Evolutionary conservation across 495 filamentous ascomycete species (phyloP), one percentile per base, ranked within the genome.

Genomic region (Staphylotrichum longicolle): DNA sequence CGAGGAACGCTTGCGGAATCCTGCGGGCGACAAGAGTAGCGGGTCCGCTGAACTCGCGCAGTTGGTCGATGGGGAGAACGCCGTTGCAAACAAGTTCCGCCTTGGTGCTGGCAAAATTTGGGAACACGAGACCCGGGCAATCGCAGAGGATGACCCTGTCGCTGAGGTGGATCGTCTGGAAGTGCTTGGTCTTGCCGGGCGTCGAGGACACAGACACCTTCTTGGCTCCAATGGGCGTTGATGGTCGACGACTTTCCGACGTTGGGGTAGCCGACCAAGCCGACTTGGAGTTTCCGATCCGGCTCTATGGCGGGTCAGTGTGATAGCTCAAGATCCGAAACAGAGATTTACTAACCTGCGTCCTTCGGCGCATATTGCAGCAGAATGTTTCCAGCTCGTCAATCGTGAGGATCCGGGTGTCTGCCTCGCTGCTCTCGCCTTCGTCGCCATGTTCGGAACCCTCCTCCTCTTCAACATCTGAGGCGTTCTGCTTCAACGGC

Each of bases 201-300:
- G 95, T 99, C 34, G 93, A 86, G 44, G 95, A 98, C 45, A 99
- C 95, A 3, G 93, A 97, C 5, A 99, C 95, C 77, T 98, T 98
- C 82, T 96, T 98, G 57, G 95, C 88, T 54, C 95, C 95, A 60
- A 97, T 90, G 45, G 11, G 95, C 93, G 77, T 99, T 99, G 81
- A 99, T 98, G 7, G 95, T 99, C 45, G 91, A 96, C 7, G 95
- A 98, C 75, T 99, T 99, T 69, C 95, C 95, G 65, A 98, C 95
- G 76, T 99, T 99, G 63, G 95, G 95, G 78, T 99, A 99, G 37
- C 95, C 95, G 55, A 99, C 94, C 12, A 99, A 82, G 64, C 95
- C 95, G 67, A 99, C 94, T 60, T 87, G 83, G 15, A 91, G 87
- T 72, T 93, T 97, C 63, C 82, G 82, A 10, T 83, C 79, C 11